Conservation (phyloP, 768 basidiomycete genomes). For the Lanmaoa rubissima region DNA sequence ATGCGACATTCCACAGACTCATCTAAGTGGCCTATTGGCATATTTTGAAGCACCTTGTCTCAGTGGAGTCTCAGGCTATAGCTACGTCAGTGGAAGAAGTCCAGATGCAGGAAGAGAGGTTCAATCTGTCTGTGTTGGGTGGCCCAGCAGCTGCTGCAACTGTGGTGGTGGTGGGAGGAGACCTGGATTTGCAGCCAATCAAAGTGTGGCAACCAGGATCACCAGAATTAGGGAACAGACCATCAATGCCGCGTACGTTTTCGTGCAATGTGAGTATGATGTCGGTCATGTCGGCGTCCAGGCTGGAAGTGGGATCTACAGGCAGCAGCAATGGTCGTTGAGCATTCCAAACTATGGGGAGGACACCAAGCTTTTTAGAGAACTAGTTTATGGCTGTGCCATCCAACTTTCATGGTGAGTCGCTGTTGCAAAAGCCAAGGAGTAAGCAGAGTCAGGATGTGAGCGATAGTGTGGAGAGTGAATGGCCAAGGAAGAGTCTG, state of each 20-base stretch:
- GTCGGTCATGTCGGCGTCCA: too few species aligned
- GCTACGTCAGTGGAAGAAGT: too few species aligned
- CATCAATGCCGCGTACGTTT: too few species aligned
- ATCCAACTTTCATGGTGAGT: conserved; percentile 31
- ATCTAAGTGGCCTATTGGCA: too few species aligned
- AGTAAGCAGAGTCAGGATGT: too few species aligned
- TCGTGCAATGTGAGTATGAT: too few species aligned
- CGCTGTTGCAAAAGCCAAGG: conserved; percentile 30
- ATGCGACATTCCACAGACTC: conserved; percentile 52
- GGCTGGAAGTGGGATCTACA: background rate
- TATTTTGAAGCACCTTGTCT: too few species aligned
- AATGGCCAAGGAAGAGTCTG: too few species aligned
- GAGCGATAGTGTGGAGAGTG: too few species aligned
- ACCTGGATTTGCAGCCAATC: too few species aligned
- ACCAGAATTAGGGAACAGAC: background rate
- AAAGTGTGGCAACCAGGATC: background rate
- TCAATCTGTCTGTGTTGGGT: conserved; percentile 8
- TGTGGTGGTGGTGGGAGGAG: too few species aligned
- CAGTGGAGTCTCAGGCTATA: too few species aligned
- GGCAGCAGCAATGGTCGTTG: background rate
- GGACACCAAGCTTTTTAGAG: conserved; percentile 33
- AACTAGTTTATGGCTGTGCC: conserved; percentile 51
- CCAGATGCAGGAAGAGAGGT: conserved; percentile 12
- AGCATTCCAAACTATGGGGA: conserved; percentile 22
- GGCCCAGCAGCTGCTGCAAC: background rate